Base-by-base conservation (phyloP, 768 basidiomycete genomes). In the Leccinum sublutescens region DNA sequence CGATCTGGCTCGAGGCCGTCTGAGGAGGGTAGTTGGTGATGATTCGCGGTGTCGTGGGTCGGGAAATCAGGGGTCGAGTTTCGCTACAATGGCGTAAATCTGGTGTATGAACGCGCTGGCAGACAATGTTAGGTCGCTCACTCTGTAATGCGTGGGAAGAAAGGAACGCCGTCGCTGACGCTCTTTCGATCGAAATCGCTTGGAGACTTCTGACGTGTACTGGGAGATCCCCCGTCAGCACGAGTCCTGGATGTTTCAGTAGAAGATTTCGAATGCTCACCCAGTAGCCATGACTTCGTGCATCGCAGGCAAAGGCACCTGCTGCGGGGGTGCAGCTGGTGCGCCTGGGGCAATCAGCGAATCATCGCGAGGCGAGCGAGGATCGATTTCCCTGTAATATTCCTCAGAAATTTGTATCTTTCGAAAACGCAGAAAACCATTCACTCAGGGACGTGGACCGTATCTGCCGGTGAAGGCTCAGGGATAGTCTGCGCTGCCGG, bases 41-140 rank as follows among this genome's bases (percentile, higher is more conserved):
- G 50, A 71, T 68, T 1, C 55, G 65, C 4, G 74, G 71, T 0
- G 76, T 75, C 2, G 71, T 58, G 0, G 74, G 71, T 11, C 72
- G 69, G 17, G 75, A 75, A 10, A 86, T 77, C 11, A 87, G 76
- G 3, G 86, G 85, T 12, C 74, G 77, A 0, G 77, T 76, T 73
- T 87, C 86, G 61, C 85, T 87, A 58, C 5, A 19, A 43, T 43
- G 43, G 43, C n/a, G 10, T 43, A 19, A 43, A 19, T 43, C n/a
- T 11, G 10, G 43, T 43, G n/a, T 19, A 43, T 43, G 43, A 19
- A 43, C 5, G 2, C 9, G 25, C 2, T 6, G 25, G 21, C 11
- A 6, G 17, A 12, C 11, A 36, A 36, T 36, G 34, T 36, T 8
- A 23, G 9, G 43, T 10, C n/a, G 21, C 76, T 36, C 64, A 76